phyloP scores from a whole-genome alignment of 129 eudicot species.

The Cynara cardunculus region DNA sequence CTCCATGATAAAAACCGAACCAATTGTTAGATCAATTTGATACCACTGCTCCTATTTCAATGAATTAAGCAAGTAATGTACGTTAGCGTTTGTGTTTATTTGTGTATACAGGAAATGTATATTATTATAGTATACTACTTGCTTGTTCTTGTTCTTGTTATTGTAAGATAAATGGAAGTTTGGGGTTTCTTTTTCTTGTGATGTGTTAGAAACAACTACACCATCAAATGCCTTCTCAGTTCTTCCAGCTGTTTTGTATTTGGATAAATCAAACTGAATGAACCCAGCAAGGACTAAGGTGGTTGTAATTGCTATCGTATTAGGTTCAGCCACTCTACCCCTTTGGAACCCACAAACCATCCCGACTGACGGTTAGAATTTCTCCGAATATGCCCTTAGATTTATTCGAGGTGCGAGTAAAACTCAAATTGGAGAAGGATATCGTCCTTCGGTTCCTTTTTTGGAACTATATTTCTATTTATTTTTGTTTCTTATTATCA shows the following conservation, averaged over 20 bases:
- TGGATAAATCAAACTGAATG: background rate
- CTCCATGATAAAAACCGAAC: constrained; percentile 31
- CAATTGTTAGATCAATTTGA: constrained; percentile 11
- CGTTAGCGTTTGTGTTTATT: constrained; percentile 17
- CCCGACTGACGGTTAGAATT: too few relatives aligned
- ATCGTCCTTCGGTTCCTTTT: too few relatives aligned
- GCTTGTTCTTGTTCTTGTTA: constrained; percentile 26
- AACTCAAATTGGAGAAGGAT: too few relatives aligned
- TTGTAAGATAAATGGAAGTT: constrained; percentile 26
- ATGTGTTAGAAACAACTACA: background rate
- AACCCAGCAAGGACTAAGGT: background rate
- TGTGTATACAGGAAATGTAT: constrained; percentile 8
- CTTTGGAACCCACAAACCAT: too few relatives aligned
- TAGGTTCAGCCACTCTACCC: too few relatives aligned
- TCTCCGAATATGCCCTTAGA: too few relatives aligned
- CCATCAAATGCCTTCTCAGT: background rate
- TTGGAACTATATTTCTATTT: too few relatives aligned
- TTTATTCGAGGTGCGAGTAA: too few relatives aligned
- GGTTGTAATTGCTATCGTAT: background rate
- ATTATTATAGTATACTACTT: constrained; percentile 25
- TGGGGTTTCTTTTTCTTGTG: background rate
- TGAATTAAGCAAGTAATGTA: constrained; percentile 12
- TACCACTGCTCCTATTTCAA: background rate
- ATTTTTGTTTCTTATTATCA: too few relatives aligned
- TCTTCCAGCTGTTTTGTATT: background rate